These are phyloP conservation scores for Salix viminalis DNA, from an alignment of 345 rosid species.

Conservation along the genomic window DNA sequence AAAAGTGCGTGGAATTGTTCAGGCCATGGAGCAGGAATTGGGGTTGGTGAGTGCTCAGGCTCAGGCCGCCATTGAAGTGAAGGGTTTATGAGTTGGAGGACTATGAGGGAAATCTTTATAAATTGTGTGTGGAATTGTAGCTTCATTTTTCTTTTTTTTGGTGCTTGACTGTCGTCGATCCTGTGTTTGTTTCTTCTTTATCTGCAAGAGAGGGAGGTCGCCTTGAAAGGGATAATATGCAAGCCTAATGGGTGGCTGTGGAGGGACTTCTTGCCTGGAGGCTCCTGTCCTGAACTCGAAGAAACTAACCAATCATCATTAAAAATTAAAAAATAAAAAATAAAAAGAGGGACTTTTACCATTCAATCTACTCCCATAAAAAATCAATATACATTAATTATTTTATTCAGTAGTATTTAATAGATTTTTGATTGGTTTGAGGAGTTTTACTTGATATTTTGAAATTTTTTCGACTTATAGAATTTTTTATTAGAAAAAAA, in stretches of 20 bases:
- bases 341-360: no score
- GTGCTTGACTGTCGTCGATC: neutral
- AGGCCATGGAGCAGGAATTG: conserved; percentile 36
- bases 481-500: no score
- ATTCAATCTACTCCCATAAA: no score
- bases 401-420: no score
- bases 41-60: neutral
- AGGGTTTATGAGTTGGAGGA: neutral
- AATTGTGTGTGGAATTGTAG: neutral
- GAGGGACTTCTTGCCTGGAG: neutral
- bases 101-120: neutral
- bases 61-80: neutral
- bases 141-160: neutral
- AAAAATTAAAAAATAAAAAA: no score
- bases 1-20: conserved; percentile 36
- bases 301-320: no score
- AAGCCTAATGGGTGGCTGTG: neutral
- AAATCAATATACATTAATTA: no score
- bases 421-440: no score
- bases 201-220: neutral
- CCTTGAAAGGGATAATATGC: neutral
- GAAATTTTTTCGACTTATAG: no score
- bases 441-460: no score
- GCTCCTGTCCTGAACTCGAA: neutral
- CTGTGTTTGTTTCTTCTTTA: neutral